These are phyloP conservation scores for Thermomyces lanuginosus DNA, from an alignment of 2,329 filamentous ascomycete genomes.

Conservation along the genomic window DNA sequence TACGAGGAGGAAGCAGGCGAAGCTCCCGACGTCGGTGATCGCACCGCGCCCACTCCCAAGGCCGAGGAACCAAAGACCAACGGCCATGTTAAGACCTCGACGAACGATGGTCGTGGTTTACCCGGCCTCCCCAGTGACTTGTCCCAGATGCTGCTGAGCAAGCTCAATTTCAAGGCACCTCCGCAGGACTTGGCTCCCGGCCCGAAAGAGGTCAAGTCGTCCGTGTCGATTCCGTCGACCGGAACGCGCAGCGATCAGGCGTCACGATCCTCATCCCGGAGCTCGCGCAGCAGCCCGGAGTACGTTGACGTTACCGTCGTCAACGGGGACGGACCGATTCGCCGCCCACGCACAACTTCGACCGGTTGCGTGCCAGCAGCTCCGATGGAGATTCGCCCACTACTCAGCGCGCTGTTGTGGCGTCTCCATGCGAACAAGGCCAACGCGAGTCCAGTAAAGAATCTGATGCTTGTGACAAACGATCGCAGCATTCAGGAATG, in stretches of 20 bases:
- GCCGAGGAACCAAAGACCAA: constrained; percentile 9
- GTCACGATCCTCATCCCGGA: constrained; percentile 29
- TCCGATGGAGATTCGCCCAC: constrained; percentile 23
- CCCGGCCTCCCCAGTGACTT: constrained; percentile 15
- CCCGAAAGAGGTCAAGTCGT: constrained; percentile 6
- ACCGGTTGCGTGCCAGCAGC: constrained; percentile 23
- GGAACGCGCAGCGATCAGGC: constrained; percentile 27
- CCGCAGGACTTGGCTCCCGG: constrained; percentile 21
- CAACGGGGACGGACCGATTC: constrained; percentile 8
- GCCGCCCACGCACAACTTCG: constrained; percentile 16
- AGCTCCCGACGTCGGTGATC: constrained; percentile 8
- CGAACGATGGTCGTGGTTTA: constrained; percentile 12
- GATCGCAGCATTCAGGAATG: constrained; percentile 27
- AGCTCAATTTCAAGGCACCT: constrained; percentile 30
- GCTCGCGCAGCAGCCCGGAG: constrained; percentile 31
- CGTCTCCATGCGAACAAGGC: constrained; percentile 23
- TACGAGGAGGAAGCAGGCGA: constrained; percentile 26
- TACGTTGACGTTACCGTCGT: constrained; percentile 18
- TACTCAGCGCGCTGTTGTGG: constrained; percentile 32
- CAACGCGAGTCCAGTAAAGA: constrained; percentile 18
- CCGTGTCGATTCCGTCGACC: constrained; percentile 23
- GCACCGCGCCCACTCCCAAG: constrained; percentile 7
- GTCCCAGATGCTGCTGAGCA: constrained; percentile 32
- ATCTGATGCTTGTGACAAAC: constrained; percentile 29
- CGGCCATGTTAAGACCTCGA: constrained; percentile 10